A percentile compares a stretch with the other conserved stretches of the same genome.
Conservation (phyloP, 345 rosid genomes). For the Citrus glauca region DNA sequence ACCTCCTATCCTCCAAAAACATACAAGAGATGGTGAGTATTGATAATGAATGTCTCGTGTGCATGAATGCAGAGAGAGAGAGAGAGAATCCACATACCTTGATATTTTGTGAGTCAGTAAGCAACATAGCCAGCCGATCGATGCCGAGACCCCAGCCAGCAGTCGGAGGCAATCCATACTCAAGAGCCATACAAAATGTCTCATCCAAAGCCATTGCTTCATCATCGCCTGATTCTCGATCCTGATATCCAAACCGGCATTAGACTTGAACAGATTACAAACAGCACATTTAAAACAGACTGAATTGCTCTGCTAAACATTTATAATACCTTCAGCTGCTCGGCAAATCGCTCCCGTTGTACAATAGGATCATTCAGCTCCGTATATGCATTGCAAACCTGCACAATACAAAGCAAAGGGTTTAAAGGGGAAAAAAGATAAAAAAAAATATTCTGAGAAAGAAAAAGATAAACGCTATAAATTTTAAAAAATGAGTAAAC, state of each 20-base stretch:
- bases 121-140: constrained; percentile 82
- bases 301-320: not conserved
- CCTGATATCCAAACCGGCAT: constrained; percentile 32
- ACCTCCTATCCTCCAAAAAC: constrained; percentile 62
- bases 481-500: not conserved
- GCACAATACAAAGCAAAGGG: not conserved
- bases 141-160: constrained; percentile 98
- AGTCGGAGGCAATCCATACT: constrained; percentile 91
- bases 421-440: not conserved
- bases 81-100: constrained; percentile 45
- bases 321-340: constrained; percentile 77
- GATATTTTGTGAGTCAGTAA: constrained; percentile 93
- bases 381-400: constrained; percentile 96
- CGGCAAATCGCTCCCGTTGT: constrained; percentile 89
- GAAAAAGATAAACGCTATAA: not conserved
- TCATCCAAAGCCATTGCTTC: constrained; percentile 99
- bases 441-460: not conserved
- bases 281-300: not conserved
- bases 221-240: constrained; percentile 91
- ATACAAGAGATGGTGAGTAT: constrained; percentile 12
- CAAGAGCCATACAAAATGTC: constrained; percentile 82
- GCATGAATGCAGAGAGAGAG: not conserved
- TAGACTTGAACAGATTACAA: not conserved
- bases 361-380: constrained; percentile 96
- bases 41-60: not conserved